Base-by-base conservation (phyloP, 2,329 filamentous ascomycete genomes). In the Rhinocladiella mackenziei region DNA sequence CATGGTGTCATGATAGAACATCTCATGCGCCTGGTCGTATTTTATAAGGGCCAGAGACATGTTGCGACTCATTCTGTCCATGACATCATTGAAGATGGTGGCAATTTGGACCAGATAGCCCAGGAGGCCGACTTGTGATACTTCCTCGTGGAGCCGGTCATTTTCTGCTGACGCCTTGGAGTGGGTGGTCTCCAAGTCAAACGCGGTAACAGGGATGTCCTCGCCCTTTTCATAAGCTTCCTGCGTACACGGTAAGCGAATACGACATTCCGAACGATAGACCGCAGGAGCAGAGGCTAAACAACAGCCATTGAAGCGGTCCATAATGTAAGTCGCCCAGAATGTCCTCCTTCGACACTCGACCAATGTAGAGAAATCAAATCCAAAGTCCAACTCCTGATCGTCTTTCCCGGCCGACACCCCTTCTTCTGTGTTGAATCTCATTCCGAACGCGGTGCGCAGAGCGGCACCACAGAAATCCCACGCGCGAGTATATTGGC, bases 311-410 rank as follows among this genome's bases (percentile, higher is more conserved):
- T 77, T 80, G 48, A 83, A 76, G 35, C 81, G 76, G 66, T 88
- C 84, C 61, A 85, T 74, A 55, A 86, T 66, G 54, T 82, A 85
- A 39, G 79, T 75, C 19, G 80, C 77, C 83, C 83, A 89, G 57
- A 86, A 83, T 0, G 82, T 86, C 43, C 84, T 73, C 51, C 83
- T 74, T 48, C 79, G 74, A 55, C 81, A 82, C 63, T 89, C 84
- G 17, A 75, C 73, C 54, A 81, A 75, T 20, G 76, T 77, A 37
- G 65, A 63, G 45, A 70, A 72, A 54, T 74, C 76, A 51, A 85
- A 69, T 14, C 72, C 76, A 56, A 78, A 81, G 3, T 78, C 77
- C 40, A 71, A 75, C 0, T 58, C 57, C n/a, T 64, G 57, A 10
- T 65, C 64, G 37, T 75, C 73, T 1, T 65, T 62, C 4, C 73